Conservation (phyloP, 2,329 filamentous ascomycete species). For the Scedosporium minutisporum region DNA sequence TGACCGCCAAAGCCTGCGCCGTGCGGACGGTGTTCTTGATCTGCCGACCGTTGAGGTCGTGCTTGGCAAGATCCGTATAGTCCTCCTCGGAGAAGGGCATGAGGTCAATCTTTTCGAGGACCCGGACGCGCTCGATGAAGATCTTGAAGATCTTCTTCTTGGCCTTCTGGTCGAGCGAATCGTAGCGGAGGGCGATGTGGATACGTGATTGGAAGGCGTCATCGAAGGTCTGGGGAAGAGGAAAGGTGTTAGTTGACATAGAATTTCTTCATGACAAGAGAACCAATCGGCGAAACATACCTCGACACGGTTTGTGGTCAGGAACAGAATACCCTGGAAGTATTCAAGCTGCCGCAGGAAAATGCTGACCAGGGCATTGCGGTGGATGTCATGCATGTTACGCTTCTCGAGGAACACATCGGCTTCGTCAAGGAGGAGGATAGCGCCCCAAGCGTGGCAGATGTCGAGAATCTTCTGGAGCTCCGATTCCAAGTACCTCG, state of each 20-base stretch:
- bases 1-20: constrained; percentile 71
- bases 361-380: constrained; percentile 20
- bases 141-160: constrained; percentile 75
- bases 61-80: constrained; percentile 54
- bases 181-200: constrained; percentile 75
- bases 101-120: constrained; percentile 51
- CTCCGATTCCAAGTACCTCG: constrained; percentile 61
- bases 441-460: constrained; percentile 16
- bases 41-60: constrained; percentile 54
- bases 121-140: constrained; percentile 65
- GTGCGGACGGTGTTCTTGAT: constrained; percentile 73
- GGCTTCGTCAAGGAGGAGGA: constrained; percentile 16
- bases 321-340: constrained; percentile 30
- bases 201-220: constrained; percentile 85
- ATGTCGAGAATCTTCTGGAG: constrained; percentile 59
- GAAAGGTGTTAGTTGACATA: not conserved
- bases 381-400: constrained; percentile 12
- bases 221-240: constrained; percentile 57
- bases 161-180: constrained; percentile 60
- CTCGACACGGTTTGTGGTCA: constrained; percentile 35
- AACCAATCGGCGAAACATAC: not conserved
- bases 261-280: not conserved
- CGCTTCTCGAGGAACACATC: constrained; percentile 13
- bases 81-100: constrained; percentile 58
- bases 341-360: constrained; percentile 32